Evolutionary conservation across 2,329 filamentous ascomycete genomes (phyloP).

Genomic region (Xylaria multiplex): DNA sequence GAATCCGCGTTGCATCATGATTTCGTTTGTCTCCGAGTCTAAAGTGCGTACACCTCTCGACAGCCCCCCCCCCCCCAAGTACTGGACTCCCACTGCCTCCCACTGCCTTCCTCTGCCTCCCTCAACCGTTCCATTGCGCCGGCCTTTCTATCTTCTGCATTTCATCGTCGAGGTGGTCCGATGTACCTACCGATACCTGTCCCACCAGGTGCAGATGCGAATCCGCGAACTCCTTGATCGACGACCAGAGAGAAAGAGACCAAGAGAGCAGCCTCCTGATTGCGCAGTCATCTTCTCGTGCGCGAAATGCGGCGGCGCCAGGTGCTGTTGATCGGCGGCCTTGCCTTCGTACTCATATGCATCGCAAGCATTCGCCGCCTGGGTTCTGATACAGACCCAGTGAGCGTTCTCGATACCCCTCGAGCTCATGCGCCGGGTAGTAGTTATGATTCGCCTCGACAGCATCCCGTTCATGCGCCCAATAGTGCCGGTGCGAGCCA

Average conservation of each 20-base stretch:
- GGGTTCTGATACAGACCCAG: slow-evolving; percentile 38
- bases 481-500: slow-evolving; percentile 24
- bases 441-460: slow-evolving; percentile 23
- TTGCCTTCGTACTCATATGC: slow-evolving; percentile 55
- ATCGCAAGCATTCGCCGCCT: slow-evolving; percentile 43
- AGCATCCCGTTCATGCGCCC: slow-evolving; percentile 28
- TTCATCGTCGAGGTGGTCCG: slow-evolving; percentile 23
- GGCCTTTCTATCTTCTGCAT: background rate
- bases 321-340: slow-evolving; percentile 48
- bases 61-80: background rate
- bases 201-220: slow-evolving; percentile 33
- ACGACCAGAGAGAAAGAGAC: slow-evolving; percentile 28
- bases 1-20: slow-evolving; percentile 33
- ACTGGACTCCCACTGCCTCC: no score
- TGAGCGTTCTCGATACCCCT: slow-evolving; percentile 25
- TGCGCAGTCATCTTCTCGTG: slow-evolving; percentile 15
- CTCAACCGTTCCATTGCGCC: background rate
- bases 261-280: slow-evolving; percentile 3
- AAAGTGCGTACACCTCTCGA: slow-evolving; percentile 1
- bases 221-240: slow-evolving; percentile 37
- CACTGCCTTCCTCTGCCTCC: no score
- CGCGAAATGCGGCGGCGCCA: slow-evolving; percentile 54
- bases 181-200: slow-evolving; percentile 34
- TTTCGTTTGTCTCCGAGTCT: slow-evolving; percentile 22
- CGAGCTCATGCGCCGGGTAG: slow-evolving; percentile 29